Evolutionary conservation across 108 stramenopile species (phyloP).

Genomic region (Skeletonema marinoi): DNA sequence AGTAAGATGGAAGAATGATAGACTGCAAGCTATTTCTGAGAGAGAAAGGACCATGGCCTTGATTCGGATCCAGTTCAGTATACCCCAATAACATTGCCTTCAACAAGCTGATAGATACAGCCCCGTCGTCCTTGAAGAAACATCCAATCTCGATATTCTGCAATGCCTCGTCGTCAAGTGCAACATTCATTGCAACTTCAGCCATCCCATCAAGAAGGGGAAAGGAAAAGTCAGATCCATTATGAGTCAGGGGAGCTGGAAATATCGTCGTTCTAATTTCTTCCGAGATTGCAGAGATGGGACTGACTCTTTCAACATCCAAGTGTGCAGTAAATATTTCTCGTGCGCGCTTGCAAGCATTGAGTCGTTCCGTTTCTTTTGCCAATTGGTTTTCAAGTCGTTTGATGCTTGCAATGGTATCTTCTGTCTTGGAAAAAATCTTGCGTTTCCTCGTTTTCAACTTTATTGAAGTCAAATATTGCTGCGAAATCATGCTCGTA

Average conservation of each 20-base stretch:
- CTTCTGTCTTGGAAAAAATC: neutral
- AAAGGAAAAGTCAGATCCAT: conserved; percentile 28
- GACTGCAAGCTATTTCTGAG: conserved; percentile 30
- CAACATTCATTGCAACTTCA: conserved; percentile 35
- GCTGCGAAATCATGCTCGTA: neutral
- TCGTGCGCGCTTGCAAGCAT: conserved; percentile 17
- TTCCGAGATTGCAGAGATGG: conserved; percentile 11
- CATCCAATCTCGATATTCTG: conserved; percentile 18
- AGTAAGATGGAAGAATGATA: neutral
- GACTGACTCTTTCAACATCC: conserved; percentile 27
- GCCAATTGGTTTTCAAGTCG: conserved; percentile 33
- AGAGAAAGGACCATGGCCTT: conserved; percentile 11
- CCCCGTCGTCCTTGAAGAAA: conserved; percentile 40
- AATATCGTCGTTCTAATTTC: conserved; percentile 13
- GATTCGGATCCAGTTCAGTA: neutral
- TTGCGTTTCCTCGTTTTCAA: neutral
- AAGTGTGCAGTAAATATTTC: conserved; percentile 16
- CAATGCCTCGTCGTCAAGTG: conserved; percentile 1
- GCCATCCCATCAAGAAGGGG: conserved; percentile 34
- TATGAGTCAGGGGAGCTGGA: conserved; percentile 6
- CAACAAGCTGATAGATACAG: conserved; percentile 26
- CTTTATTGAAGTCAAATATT: neutral
- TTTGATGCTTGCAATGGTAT: conserved; percentile 16
- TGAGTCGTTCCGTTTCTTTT: conserved; percentile 21
- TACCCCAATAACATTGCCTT: conserved; percentile 36